Conservation (phyloP, 2,329 filamentous ascomycete genomes). For the Stagonosporopsis rhizophila region DNA sequence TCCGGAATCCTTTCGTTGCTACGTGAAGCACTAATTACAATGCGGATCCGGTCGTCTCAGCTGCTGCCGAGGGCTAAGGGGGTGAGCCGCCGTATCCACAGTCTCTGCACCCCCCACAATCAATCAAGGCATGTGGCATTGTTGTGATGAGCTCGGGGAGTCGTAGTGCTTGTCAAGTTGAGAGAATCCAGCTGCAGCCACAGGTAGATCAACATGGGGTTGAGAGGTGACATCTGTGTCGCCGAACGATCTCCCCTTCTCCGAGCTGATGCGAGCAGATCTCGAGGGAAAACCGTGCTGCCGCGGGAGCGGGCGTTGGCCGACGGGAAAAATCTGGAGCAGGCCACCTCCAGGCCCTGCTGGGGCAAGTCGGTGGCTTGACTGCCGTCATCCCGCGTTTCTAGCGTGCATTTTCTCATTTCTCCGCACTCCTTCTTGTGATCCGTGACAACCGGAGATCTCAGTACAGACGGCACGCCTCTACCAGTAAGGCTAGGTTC, state of each 20-base stretch:
- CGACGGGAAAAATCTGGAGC: slow-evolving; percentile 28
- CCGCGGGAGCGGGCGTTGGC: slow-evolving; percentile 23
- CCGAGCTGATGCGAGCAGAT: slow-evolving; percentile 23
- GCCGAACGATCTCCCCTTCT: slow-evolving; percentile 31
- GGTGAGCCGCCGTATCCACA: slow-evolving; percentile 3
- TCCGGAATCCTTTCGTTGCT: neutral
- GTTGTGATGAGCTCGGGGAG: neutral
- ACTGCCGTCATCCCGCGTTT: slow-evolving; percentile 29
- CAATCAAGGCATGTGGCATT: neutral
- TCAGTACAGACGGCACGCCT: slow-evolving; percentile 1
- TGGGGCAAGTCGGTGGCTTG: slow-evolving; percentile 16
- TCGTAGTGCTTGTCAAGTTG: neutral
- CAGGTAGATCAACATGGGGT: neutral
- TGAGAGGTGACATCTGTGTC: neutral
- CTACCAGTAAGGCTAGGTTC: slow-evolving; percentile 17
- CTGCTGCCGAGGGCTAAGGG: neutral
- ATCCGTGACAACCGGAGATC: slow-evolving; percentile 23
- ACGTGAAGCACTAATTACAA: neutral
- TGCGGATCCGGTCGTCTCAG: slow-evolving; percentile 9
- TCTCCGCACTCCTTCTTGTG: slow-evolving; percentile 28
- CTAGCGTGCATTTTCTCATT: slow-evolving; percentile 20
- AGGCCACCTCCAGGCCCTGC: slow-evolving; percentile 6
- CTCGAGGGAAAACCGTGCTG: slow-evolving; percentile 28
- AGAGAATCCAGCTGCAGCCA: neutral
- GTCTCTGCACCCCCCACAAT: slow-evolving; percentile 13